These are phyloP conservation scores for thale cress (Arabidopsis thaliana) DNA, from an alignment of 345 rosid genomes.

Conservation along the genomic window TAIR10.1 NC_003074.8:6043501-6044000, in stretches of 20 bases:
- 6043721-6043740: conserved; percentile 50
- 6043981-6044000: conserved; percentile 44
- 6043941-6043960: conserved; percentile 72
- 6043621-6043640: conserved; percentile 52
- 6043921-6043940: conserved; percentile 69
- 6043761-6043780: conserved; percentile 39
- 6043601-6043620: conserved; percentile 46
- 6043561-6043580: conserved; percentile 63
- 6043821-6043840: neutral
- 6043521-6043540: conserved; percentile 58
- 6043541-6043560: conserved; percentile 73
- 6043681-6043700: conserved; percentile 46
- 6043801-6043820: conserved; percentile 30
- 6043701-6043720: conserved; percentile 38
- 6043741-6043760: conserved; percentile 54
- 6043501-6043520: conserved; percentile 53
- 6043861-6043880: conserved; percentile 56
- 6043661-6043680: conserved; percentile 60
- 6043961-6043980: conserved; percentile 60
- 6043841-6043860: conserved; percentile 36
- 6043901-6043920: conserved; percentile 65
- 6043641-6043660: conserved; percentile 54
- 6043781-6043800: conserved; percentile 42
- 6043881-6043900: conserved; percentile 61
- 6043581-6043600: conserved; percentile 63